phyloP scores from a whole-genome alignment of 1,139 yeast species.

The Kurtzmaniella quercitrusa region DNA sequence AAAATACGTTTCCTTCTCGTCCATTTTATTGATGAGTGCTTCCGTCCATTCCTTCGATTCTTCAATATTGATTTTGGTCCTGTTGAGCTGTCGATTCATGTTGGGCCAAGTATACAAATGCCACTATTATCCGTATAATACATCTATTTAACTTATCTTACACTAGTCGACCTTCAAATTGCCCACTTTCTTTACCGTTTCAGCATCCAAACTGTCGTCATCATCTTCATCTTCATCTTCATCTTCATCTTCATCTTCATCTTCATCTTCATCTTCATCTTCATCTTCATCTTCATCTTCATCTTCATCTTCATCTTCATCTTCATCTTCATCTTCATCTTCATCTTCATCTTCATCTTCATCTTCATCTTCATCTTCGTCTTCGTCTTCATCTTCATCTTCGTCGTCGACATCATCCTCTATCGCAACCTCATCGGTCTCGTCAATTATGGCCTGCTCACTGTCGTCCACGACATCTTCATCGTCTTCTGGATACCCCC shows the following conservation, averaged over 20 bases:
- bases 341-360: constrained; percentile 39
- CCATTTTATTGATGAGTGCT: no score
- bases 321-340: constrained; percentile 31
- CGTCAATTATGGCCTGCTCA: constrained; percentile 28
- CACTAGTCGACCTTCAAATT: neutral
- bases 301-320: constrained; percentile 42
- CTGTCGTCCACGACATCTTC: constrained; percentile 71
- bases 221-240: constrained; percentile 40
- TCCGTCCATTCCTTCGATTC: no score
- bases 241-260: constrained; percentile 37
- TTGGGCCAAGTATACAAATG: neutral
- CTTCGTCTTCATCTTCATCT: constrained; percentile 37
- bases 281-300: constrained; percentile 33
- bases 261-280: constrained; percentile 30
- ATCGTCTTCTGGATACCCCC: constrained; percentile 87
- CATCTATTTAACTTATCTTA: neutral
- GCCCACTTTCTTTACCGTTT: constrained; percentile 1
- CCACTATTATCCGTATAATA: neutral
- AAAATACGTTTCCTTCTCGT: no score
- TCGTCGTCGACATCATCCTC: constrained; percentile 31
- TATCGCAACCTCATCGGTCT: constrained; percentile 30
- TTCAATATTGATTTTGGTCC: no score
- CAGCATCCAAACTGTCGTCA: constrained; percentile 11
- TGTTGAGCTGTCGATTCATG: no score
- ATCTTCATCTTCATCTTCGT: constrained; percentile 45